Evolutionary conservation across 805 yeast species (phyloP).

Genomic region (Starmerella vitae): DNA sequence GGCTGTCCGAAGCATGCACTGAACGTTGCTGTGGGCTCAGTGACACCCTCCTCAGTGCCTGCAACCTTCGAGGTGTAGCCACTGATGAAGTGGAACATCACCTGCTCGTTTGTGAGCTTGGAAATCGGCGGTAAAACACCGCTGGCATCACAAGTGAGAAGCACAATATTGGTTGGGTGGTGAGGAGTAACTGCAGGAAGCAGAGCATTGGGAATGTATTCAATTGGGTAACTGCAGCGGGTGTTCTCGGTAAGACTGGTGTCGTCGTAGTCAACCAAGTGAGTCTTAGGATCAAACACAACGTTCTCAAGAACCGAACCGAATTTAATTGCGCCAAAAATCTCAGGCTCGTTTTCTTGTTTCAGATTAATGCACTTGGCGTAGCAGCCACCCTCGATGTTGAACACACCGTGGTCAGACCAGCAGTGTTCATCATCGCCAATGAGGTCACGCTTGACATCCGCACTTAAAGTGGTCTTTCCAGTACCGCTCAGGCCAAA

Average conservation of each 20-base stretch:
- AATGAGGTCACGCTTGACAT: conserved; percentile 80
- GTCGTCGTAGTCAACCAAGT: conserved; percentile 76
- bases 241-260: conserved; percentile 87
- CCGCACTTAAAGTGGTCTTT: conserved; percentile 93
- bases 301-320: conserved; percentile 94
- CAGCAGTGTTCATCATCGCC: conserved; percentile 99
- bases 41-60: conserved; percentile 96
- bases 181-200: conserved; percentile 81
- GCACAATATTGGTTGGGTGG: conserved; percentile 84
- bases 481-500: conserved; percentile 98
- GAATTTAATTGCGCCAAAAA: conserved; percentile 83
- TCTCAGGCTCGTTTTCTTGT: conserved; percentile 93
- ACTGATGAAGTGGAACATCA: conserved; percentile 96
- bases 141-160: conserved; percentile 93
- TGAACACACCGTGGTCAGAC: conserved; percentile 97
- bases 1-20: conserved; percentile 99
- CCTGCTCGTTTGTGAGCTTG: conserved; percentile 84
- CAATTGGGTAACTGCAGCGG: conserved; percentile 97
- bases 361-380: conserved; percentile 89
- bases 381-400: conserved; percentile 99
- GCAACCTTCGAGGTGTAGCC: conserved; percentile 99
- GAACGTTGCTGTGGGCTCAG: conserved; percentile 96
- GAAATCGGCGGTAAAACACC: conserved; percentile 98
- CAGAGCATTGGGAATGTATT: conserved; percentile 89
- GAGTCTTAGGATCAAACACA: conserved; percentile 62